Base-by-base conservation (phyloP, 2,329 filamentous ascomycete genomes). In the Chaetomium sp. region DNA sequence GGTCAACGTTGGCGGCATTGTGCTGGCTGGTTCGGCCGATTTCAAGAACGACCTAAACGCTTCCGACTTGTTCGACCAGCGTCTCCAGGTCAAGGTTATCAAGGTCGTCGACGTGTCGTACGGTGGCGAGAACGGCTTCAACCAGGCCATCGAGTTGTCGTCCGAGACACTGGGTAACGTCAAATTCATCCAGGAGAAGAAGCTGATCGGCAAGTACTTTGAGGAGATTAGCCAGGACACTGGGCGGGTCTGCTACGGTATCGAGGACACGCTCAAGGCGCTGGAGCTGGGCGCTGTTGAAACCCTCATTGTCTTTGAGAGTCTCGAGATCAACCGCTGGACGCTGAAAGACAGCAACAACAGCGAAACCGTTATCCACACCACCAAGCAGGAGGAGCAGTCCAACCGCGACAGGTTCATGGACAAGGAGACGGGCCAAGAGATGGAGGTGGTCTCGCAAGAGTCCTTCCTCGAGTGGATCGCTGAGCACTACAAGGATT, bases 131-230 rank as follows among this genome's bases (percentile, higher is more conserved):
- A 98, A 98, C 83, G 95, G 95, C 55, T 99, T 99, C 86, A 99
- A 99, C 83, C 96, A 99, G 82, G 95, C 95, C 66, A 99, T 99
- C 70, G 95, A 99, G 77, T 80, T 99, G 74, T 90, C 95, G 29
- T 87, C 93, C 8, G 96, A 99, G 83, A 99, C 95, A 8, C 86
- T 99, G 56, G 91, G 93, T 80, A 99, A 98, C 77, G 95, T 99
- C 86, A 99, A 99, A 82, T 99, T 99, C 79, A 97, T 99, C 78
- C 95, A 99, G 81, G 95, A 99, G 86, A 99, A 99, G 90, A 99
- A 97, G 83, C 88, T 99, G 69, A 99, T 99, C 75, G 94, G 94
- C 78, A 93, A 91, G 77, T 99, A 99, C 84, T 99, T 99, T 74
- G 93, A 99, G 78, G 94, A 99, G 80, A 98, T 99, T 75, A 97